Evolutionary conservation across 306 rosid genomes (phyloP), one percentile per base, ranked within the genome.

Genomic region (Oemleria cerasiformis): DNA sequence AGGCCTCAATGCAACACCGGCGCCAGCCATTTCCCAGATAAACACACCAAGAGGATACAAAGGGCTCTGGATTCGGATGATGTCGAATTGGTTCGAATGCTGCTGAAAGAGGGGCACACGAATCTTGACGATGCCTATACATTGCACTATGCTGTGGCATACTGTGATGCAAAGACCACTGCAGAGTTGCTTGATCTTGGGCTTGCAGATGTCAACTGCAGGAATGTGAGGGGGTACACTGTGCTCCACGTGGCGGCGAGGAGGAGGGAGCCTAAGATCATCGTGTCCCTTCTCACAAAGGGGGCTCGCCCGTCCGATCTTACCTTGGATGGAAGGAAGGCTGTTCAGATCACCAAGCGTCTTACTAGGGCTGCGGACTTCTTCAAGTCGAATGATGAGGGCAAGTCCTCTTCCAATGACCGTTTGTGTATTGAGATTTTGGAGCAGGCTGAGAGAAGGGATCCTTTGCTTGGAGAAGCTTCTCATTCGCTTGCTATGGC

Each of bases 361-460:
- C 76, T 74, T 5, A 85, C 88, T 0, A 83, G 77, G 78, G 87
- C 85, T 19, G 73, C 74, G 44, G 86, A 81, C 63, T 81, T 81
- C 75, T 73, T 81, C 17, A 75, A 68, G 61, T 68, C 83, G 17
- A 59, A 69, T 0, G 87, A 85, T 50, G 86, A 81, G 58, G 92
- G 92, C 15, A 84, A 81, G 21, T 66, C 78, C 34, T 85, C 83
- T 45, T 71, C 80, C 9, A 79, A 56, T 5, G 88, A 83, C 10
- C 61, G 85, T 9, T 81, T 85, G 72, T 89, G 90, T 53, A 78
- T 85, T 65, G 90, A 89, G 87, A 85, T 83, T 75, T 67, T 89
- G 81, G 96, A 89, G 81, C 92, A 89, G 75, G 96, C 87, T 42
- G 92, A 89, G 83, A 83, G 88, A 65, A 85, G 96, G 77, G 92